Conservation (phyloP, 2,329 filamentous ascomycete genomes). For the Periconia sp. region DNA sequence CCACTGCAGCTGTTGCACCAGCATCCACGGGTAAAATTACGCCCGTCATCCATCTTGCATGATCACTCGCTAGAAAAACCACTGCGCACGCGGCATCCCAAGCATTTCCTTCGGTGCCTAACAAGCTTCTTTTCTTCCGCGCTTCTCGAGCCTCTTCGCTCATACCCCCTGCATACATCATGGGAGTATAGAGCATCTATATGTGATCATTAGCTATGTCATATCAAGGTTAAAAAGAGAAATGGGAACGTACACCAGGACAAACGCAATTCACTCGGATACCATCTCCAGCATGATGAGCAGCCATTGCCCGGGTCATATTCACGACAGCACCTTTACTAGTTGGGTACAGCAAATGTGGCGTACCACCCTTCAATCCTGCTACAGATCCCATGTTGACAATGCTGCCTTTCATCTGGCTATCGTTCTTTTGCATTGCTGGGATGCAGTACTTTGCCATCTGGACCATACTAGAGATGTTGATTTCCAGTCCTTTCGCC, state of each 20-base stretch:
- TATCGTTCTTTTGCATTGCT: conserved; percentile 62
- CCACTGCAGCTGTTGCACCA: conserved; percentile 36
- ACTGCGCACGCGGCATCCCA: conserved; percentile 62
- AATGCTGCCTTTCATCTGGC: conserved; percentile 55
- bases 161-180: conserved; percentile 61
- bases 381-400: conserved; percentile 70
- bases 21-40: conserved; percentile 36
- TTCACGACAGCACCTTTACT: conserved; percentile 62
- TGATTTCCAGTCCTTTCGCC: conserved; percentile 64
- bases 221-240: background rate
- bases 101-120: conserved; percentile 61
- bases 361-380: conserved; percentile 61
- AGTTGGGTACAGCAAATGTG: conserved; percentile 60
- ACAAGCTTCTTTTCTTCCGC: conserved; percentile 56
- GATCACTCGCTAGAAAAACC: conserved; percentile 58
- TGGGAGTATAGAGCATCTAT: conserved; percentile 60
- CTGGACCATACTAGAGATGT: conserved; percentile 69
- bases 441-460: conserved; percentile 69
- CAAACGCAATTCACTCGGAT: conserved; percentile 64
- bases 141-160: conserved; percentile 56
- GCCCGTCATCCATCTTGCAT: conserved; percentile 59
- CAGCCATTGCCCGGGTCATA: conserved; percentile 63
- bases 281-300: conserved; percentile 57
- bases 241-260: conserved; percentile 48
- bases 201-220: background rate